These are phyloP conservation scores for Yamadazyma takamatsuzukensis DNA, from an alignment of 805 yeast genomes.

Conservation along the genomic window DNA sequence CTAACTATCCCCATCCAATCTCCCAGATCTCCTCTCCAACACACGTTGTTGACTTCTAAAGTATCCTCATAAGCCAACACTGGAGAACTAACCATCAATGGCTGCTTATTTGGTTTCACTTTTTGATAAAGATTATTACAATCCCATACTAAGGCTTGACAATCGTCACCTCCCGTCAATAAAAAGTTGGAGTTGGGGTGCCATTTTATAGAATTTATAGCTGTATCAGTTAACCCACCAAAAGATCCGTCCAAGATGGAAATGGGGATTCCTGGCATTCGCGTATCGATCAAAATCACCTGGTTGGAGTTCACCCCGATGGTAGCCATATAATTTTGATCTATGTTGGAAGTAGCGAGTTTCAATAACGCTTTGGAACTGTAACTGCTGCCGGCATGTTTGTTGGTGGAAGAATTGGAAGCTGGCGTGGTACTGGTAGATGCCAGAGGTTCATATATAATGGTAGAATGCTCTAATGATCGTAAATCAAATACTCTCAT, in stretches of 20 bases:
- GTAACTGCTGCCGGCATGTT: too few species aligned
- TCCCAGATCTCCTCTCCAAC: slow-evolving; percentile 66
- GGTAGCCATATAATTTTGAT: slow-evolving; percentile 81
- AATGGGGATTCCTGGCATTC: slow-evolving; percentile 84
- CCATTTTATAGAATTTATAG: slow-evolving; percentile 78
- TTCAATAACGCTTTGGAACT: slow-evolving; percentile 62
- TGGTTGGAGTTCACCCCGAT: slow-evolving; percentile 66
- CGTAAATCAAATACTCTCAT: slow-evolving; percentile 89
- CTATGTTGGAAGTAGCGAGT: slow-evolving; percentile 72
- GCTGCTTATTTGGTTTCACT: slow-evolving; percentile 1
- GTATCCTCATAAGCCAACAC: slow-evolving; percentile 55
- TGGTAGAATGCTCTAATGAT: slow-evolving; percentile 88
- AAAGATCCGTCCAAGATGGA: slow-evolving; percentile 57
- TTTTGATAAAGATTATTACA: slow-evolving; percentile 28
- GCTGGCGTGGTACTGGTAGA: slow-evolving; percentile 9
- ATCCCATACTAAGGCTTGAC: slow-evolving; percentile 73
- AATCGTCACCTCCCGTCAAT: slow-evolving; percentile 65
- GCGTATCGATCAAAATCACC: slow-evolving; percentile 72
- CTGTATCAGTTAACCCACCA: slow-evolving; percentile 48
- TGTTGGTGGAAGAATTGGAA: slow-evolving; percentile 1
- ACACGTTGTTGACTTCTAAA: slow-evolving; percentile 70
- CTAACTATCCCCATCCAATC: slow-evolving; percentile 78
- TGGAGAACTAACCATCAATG: slow-evolving; percentile 27
- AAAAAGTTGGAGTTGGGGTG: slow-evolving; percentile 70
- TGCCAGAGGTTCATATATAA: slow-evolving; percentile 77